Percentiles rank a stretch among this genome's conserved stretches.
Conservation (phyloP, 495 filamentous ascomycete genomes). For the Penicillium steckii region DNA sequence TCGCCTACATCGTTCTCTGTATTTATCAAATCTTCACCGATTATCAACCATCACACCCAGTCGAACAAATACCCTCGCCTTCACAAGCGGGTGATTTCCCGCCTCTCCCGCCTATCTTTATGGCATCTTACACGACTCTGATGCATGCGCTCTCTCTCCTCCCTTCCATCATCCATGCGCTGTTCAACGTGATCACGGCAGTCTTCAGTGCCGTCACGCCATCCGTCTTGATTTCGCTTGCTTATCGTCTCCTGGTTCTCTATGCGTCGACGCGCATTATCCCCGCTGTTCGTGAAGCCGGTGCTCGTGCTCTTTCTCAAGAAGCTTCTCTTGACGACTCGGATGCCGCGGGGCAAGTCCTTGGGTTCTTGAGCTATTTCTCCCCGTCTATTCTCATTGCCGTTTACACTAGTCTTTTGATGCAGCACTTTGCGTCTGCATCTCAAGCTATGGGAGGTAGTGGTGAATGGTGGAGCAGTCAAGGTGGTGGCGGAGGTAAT, state of each 20-base stretch:
- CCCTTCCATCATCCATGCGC: constrained; percentile 78
- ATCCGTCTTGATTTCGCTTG: constrained; percentile 88
- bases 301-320: constrained; percentile 75
- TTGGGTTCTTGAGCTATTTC: constrained; percentile 86
- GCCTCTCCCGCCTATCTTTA: constrained; percentile 91
- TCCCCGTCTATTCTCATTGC: constrained; percentile 88
- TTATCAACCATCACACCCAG: constrained; percentile 73
- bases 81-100: constrained; percentile 76
- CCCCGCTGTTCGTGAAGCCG: constrained; percentile 83
- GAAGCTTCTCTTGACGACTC: constrained; percentile 81
- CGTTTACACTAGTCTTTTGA: constrained; percentile 92
- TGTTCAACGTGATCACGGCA: constrained; percentile 81
- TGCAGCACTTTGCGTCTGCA: constrained; percentile 87
- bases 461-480: constrained; percentile 81
- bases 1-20: constrained; percentile 95
- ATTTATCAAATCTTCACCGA: constrained; percentile 99
- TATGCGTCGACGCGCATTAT: constrained; percentile 97
- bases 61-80: constrained; percentile 53
- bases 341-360: constrained; percentile 74
- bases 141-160: constrained; percentile 79
- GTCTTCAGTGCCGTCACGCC: constrained; percentile 93
- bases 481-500: constrained; percentile 78
- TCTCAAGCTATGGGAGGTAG: constrained; percentile 57
- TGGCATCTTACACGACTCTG: constrained; percentile 96
- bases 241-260: constrained; percentile 89